Base-by-base conservation (phyloP, 345 rosid species). In the Mallotus nudiflorus region DNA sequence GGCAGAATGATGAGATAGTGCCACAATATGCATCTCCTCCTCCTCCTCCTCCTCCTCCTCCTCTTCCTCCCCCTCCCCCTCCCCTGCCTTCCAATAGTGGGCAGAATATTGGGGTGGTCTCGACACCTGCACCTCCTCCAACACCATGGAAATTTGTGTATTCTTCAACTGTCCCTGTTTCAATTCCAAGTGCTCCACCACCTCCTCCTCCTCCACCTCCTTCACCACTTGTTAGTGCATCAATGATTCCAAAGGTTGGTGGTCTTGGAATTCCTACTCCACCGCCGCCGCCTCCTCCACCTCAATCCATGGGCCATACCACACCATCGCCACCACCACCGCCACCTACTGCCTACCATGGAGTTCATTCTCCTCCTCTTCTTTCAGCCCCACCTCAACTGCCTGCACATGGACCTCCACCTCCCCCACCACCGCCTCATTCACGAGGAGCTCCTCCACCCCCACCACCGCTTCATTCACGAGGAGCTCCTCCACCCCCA, bases 91-190 rank as follows among this genome's bases (percentile, higher is more conserved):
- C 39, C 72, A 65, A 72, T 37, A 72, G 39, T 70, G 73, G 75
- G 69, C 83, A 62, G 65, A 80, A 76, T 71, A 65, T 28, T 75
- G 81, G 66, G 67, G 68, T 50, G 51, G 68, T 67, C 45, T 66
- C 81, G 73, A 85, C 93, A 31, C 80, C 87, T 8, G 73, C 88
- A 9, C 91, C 75, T 18, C 57, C 77, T 54, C 73, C 87, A 44
- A 82, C 83, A 24, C 87, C 93, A 75, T 86, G 96, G 97, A 85
- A 80, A 49, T 74, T 79, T 73, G 77, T 62, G 20, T 65, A 42
- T 76, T 50, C 74, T 81, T 80, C 76, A 31, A 65, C 25, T 46
- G 46, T 65, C 68, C 53, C 35, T 51, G 5, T 66, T 68, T 62
- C 67, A 66, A 62, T 39, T 63, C 46, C 58, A 27, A 20, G 39